Base-by-base conservation (phyloP, 2,329 filamentous ascomycete species). In the Aspergillus tanneri region DNA sequence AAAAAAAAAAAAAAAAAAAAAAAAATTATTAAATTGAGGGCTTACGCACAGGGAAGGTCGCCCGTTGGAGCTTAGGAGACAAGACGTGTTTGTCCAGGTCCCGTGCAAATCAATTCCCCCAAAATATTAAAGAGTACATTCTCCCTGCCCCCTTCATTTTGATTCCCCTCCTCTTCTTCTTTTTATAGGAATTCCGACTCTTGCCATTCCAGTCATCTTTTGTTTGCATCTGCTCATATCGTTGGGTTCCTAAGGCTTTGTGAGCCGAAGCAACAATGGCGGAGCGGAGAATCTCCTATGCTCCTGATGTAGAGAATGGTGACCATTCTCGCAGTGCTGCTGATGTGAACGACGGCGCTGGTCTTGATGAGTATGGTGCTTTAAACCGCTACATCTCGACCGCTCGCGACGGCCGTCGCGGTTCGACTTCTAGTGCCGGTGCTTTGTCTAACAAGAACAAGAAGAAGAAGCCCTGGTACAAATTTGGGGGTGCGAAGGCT, bases 311-410 rank as follows among this genome's bases (percentile, higher is more conserved):
- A 49, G 68, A 71, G 58, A 71, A 71, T 58, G 68, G 68, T 56
- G 67, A 71, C 48, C 63, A 63, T 58, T 62, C 63, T 58, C 64
- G 63, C 30, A 34, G 30, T 53, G 54, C 54, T 24, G 50, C 56
- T 53, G 66, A 65, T 18, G 52, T 62, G 42, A 61, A 62, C 50
- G 62, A 66, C 36, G 54, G 56, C 34, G 52, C 36, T 30, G 53
- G 47, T 45, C 62, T 69, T 70, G 82, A 84, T 67, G 83, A 86
- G 69, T 86, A 85, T 71, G 77, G 79, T 57, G 81, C 82, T 44
- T 74, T 86, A 45, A 82, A 85, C 65, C 79, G 82, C 63, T 86
- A 83, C 73, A 85, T 86, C 67, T 83, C 81, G 56, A 82, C 80
- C 64, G 85, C 85, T 70, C 78, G 78, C 60, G 81, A 84, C 69